Evolutionary conservation across 192 early-diverging fungal genomes (phyloP).

Genomic region (Allomyces macrogynus): DNA sequence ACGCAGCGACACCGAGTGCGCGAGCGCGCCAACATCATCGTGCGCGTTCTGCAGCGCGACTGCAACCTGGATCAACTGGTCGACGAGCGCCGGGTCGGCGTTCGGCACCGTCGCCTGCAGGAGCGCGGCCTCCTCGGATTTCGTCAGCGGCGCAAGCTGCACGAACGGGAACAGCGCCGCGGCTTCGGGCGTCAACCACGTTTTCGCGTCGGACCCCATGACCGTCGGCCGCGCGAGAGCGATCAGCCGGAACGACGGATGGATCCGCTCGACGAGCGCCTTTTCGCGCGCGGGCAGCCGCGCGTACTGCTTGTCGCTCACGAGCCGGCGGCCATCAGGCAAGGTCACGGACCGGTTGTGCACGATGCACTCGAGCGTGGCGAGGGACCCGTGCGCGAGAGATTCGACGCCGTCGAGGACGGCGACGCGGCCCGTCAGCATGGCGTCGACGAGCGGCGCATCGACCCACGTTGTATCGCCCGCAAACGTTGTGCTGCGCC

Average conservation of each 20-base stretch:
- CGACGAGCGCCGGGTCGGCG: slow-evolving; percentile 19
- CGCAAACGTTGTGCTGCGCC: slow-evolving; percentile 40
- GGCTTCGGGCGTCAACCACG: slow-evolving; percentile 52
- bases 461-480: slow-evolving; percentile 63
- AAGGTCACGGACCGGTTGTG: slow-evolving; percentile 45
- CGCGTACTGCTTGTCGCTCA: slow-evolving; percentile 29
- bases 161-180: slow-evolving; percentile 52
- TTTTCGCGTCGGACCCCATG: slow-evolving; percentile 20
- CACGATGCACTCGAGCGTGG: slow-evolving; percentile 39
- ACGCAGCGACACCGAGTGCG: slow-evolving; percentile 42
- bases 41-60: slow-evolving; percentile 30
- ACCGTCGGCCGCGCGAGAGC: slow-evolving; percentile 32
- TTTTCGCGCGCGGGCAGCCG: slow-evolving; percentile 23
- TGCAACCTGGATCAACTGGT: slow-evolving; percentile 28
- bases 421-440: slow-evolving; percentile 46
- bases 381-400: slow-evolving; percentile 45
- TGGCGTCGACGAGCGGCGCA: slow-evolving; percentile 47
- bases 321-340: slow-evolving; percentile 41
- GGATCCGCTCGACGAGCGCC: slow-evolving; percentile 31
- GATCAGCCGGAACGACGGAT: slow-evolving; percentile 57
- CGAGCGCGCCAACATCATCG: slow-evolving; percentile 34
- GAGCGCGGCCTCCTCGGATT: slow-evolving; percentile 26
- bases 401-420: slow-evolving; percentile 54
- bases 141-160: slow-evolving; percentile 30
- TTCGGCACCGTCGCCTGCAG: slow-evolving; percentile 27